Conservation (phyloP, 2,329 filamentous ascomycete species). For the Huntiella omanensis region DNA sequence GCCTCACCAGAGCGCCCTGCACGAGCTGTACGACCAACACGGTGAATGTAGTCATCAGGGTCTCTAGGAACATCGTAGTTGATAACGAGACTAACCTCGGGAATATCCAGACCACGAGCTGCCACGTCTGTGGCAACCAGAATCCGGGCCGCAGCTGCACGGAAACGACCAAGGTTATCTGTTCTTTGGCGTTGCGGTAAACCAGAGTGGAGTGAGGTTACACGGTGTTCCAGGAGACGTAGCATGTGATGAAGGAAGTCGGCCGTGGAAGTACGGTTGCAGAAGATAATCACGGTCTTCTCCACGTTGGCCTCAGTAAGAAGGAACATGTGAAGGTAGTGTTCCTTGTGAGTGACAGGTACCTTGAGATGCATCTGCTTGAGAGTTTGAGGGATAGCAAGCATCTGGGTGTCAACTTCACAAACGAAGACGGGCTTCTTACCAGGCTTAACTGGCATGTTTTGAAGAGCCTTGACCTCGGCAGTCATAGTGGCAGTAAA, state of each 20-base stretch:
- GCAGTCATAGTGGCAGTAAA: conserved; percentile 93
- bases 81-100: conserved; percentile 72
- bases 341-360: conserved; percentile 81
- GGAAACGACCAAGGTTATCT: conserved; percentile 78
- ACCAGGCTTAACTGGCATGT: conserved; percentile 48
- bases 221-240: conserved; percentile 68
- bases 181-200: conserved; percentile 71
- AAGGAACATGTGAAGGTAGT: conserved; percentile 81
- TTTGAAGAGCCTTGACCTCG: conserved; percentile 74
- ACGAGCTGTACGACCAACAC: conserved; percentile 86
- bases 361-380: conserved; percentile 73
- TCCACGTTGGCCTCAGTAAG: conserved; percentile 55
- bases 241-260: conserved; percentile 78
- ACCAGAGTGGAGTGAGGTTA: conserved; percentile 77
- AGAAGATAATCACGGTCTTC: conserved; percentile 80
- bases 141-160: conserved; percentile 71
- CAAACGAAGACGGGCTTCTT: conserved; percentile 72
- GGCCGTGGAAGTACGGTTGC: conserved; percentile 77
- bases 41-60: conserved; percentile 92
- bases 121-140: conserved; percentile 92
- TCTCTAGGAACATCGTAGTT: conserved; percentile 96
- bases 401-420: conserved; percentile 58
- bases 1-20: conserved; percentile 69
- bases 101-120: conserved; percentile 85
- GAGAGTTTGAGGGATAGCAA: conserved; percentile 65